Evolutionary conservation across 2,329 filamentous ascomycete genomes (phyloP).

Genomic region (Monosporascus sp.): DNA sequence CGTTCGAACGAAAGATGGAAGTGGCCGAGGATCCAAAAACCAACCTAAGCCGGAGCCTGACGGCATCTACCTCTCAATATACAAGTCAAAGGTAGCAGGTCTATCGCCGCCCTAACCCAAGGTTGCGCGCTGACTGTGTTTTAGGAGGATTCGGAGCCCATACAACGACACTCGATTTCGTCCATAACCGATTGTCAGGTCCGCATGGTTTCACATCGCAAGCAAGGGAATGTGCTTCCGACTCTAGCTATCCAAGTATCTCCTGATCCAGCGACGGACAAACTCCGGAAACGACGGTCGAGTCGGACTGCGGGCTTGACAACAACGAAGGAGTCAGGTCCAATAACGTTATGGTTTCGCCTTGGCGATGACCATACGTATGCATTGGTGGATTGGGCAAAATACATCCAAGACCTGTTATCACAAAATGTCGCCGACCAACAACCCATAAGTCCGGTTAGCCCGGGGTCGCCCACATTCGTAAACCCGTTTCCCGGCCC

Average conservation of each 20-base stretch:
- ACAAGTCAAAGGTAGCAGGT: slow-evolving; percentile 47
- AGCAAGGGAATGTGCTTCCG: slow-evolving; percentile 53
- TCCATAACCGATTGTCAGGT: slow-evolving; percentile 53
- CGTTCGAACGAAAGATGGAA: slow-evolving; percentile 32
- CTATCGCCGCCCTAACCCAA: neutral
- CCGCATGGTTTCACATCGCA: slow-evolving; percentile 54
- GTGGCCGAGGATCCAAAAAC: slow-evolving; percentile 30
- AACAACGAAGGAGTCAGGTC: slow-evolving; percentile 42
- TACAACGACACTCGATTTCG: slow-evolving; percentile 47
- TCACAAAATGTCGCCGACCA: slow-evolving; percentile 35
- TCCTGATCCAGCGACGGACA: slow-evolving; percentile 47
- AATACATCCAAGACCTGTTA: slow-evolving; percentile 41
- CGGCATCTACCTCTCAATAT: slow-evolving; percentile 45
- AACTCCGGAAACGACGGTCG: slow-evolving; percentile 58
- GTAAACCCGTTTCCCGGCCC: slow-evolving; percentile 43
- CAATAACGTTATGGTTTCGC: slow-evolving; percentile 52
- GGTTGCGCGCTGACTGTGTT: slow-evolving; percentile 10
- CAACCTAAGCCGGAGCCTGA: slow-evolving; percentile 31
- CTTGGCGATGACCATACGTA: slow-evolving; percentile 45
- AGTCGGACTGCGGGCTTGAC: slow-evolving; percentile 56
- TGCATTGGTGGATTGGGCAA: slow-evolving; percentile 55
- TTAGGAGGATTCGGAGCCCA: slow-evolving; percentile 48
- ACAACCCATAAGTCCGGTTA: slow-evolving; percentile 42
- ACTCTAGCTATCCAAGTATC: slow-evolving; percentile 54
- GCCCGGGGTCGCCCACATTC: slow-evolving; percentile 49